Evolutionary conservation across 352 stramenopile genomes (phyloP), one percentile per base, ranked within the genome.

Genomic region (Globisporangium paddicum): DNA sequence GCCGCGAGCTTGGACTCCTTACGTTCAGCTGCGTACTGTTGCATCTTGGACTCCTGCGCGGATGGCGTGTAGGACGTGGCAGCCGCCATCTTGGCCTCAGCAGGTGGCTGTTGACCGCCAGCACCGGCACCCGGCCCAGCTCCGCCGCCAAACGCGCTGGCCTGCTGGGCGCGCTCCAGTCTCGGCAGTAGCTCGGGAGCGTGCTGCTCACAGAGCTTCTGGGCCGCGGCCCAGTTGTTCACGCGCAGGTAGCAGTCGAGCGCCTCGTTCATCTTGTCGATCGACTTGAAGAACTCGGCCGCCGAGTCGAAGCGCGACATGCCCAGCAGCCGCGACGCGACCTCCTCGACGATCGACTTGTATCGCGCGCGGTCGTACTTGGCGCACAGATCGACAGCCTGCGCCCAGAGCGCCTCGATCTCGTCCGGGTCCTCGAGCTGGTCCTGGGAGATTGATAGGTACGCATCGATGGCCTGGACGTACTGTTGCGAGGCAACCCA

Each of bases 231-330:
- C 81, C 82, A 95, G 67, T 93, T 89, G 63, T 89, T 87, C 16
- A 81, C 75, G 11, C 81, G 79, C 37, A 93, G 64, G 49, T 90
- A 96, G 60, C 87, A 90, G 45, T 94, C 82, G 8, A 98, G 73
- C 4, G 94, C 93, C 64, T 98, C 90, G 60, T 96, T 93, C 71
- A 96, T 88, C 72, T 96, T 91, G 69, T 96, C 82, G 46, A 94
- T 91, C 8, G 81, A 85, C 63, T 89, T 73, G 66, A 97, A 95
- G 35, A 97, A 82, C 40, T 87, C 71, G n/a, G 87, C 93, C 1
- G 94, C 93, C 0, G 82, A 61, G 50, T 97, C 88, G 44, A 96
- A 95, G 45, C 87, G 77, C 2, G 82, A 90, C 69, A 97, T 77
- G 5, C 68, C 84, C 3, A 90, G 68, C 18, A 98, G 63, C 11